Evolutionary conservation across 1,284 basidiomycete genomes (phyloP), one percentile per base, ranked within the genome.

Genomic region (Anthracocystis walkeri): DNA sequence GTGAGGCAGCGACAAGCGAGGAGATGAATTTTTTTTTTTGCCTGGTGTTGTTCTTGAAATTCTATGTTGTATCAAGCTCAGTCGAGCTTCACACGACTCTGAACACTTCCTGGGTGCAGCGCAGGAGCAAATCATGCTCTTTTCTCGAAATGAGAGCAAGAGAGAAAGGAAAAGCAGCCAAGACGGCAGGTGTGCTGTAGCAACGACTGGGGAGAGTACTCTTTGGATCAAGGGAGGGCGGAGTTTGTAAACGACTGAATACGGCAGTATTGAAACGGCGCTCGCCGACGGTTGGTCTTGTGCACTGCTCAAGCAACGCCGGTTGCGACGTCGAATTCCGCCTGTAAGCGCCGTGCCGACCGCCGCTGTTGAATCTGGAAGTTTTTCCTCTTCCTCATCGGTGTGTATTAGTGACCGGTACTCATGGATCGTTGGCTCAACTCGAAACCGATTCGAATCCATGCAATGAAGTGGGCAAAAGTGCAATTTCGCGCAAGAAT

Each of bases 281-380:
- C 35, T 38, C 42, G 33, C 62, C 56, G 62, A 65, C 62, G 62
- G 62, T 49, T 49, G n/a, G 27, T 29, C 42, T 45, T 45, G 7
- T 23, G 23, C 3, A 42, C 20, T 21, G 41, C 20, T 42, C n/a
- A 3, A 21, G n/a, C 41, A 7, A n/a, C 18, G n/a, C 41, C 41
- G 41, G 18, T 42, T n/a, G 41, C 41, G 44, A 33, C 20, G 29
- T 27, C 14, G 6, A 23, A 61, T 52, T 54, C 44, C 51, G 33
- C 42, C 20, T 42, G n/a, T 29, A 35, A 55, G 52, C 52, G 58
- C 58, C 58, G 54, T 42, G 25, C 53, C 42, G 21, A 56, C 58
- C 58, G 64, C 64, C 53, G 58, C 53, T 46, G 25, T 35, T 14
- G 12, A 25, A 14, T 25, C 4, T 3, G 11, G 4, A 16, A 11